Evolutionary conservation across 164 flowering plant species (phyloP).

Genomic region (Piper betle): DNA sequence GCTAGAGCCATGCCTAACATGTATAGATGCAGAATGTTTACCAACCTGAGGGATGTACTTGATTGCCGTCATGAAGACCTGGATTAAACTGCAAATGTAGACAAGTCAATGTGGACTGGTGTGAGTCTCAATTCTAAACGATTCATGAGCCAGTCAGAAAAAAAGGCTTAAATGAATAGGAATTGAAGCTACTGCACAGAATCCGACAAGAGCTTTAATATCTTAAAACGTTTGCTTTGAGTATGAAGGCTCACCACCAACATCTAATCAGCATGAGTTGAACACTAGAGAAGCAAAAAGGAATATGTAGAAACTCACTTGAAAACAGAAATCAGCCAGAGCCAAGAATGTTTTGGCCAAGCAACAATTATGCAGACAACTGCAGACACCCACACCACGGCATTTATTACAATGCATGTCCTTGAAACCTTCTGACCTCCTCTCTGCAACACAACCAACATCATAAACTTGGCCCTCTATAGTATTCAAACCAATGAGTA

Average conservation of each 20-base stretch:
- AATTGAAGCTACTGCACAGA: too few species aligned
- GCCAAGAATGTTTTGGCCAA: constrained; percentile 67
- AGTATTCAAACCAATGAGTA: not conserved
- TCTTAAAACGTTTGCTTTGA: too few species aligned
- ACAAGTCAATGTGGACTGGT: not conserved
- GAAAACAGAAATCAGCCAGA: constrained; percentile 70
- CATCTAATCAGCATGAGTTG: not conserved
- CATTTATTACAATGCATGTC: constrained; percentile 27
- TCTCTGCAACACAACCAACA: constrained; percentile 32
- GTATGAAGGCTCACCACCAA: not conserved
- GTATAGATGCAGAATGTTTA: not conserved
- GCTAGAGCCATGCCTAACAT: not conserved
- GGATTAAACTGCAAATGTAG: constrained; percentile 56
- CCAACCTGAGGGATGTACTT: constrained; percentile 92
- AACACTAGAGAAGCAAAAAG: not conserved
- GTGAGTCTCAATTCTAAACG: not conserved
- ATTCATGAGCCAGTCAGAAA: too few species aligned
- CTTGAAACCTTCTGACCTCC: constrained; percentile 72
- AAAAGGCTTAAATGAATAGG: too few species aligned
- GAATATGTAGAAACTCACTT: constrained; percentile 28
- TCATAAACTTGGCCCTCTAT: too few species aligned
- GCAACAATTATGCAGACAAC: constrained; percentile 59
- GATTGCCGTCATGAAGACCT: constrained; percentile 76
- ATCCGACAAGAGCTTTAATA: too few species aligned
- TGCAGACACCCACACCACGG: constrained; percentile 43